Evolutionary conservation across 768 basidiomycete genomes (phyloP), one percentile per base, ranked within the genome.

Genomic region (Tricholoma terreum): DNA sequence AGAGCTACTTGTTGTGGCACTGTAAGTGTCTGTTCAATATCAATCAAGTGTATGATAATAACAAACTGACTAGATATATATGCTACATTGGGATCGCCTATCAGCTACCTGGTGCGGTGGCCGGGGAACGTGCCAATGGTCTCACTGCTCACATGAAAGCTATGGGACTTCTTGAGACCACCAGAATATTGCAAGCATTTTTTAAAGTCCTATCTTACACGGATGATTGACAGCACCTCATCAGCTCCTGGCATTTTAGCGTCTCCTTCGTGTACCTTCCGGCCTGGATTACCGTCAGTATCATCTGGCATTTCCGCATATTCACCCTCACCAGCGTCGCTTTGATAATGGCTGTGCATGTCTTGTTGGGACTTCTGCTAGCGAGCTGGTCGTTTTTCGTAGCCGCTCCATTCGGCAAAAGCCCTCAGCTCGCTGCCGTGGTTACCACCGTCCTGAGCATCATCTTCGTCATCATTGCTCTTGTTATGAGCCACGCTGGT

Each of bases 101-200:
- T 65, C 90, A 92, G 60, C 79, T 90, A 2, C 86, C 90, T 11
- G 90, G 89, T 2, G 78, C 85, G 7, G 81, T 88, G 43, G 75
- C 84, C 11, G 78, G 77, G 5, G 90, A 92, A 67, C 77, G 89
- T 40, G 84, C 89, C 0, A 78, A 74, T 53, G 70, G 80, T 14
- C 67, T 92, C 31, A 90, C 90, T 0, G 73, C 81, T 7, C 88
- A 92, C 65, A 82, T 92, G 78, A 86, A 86, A 65, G 88, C 83
- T 2, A 92, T 92, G 90, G 90, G 90, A 7, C 76, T 91, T 12
- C 69, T 80, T 6, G 88, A 90, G 63, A 83, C 83, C 0, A 87
- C 89, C 11, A 78, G 88, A 35, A 80, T 89, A 49, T 58, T 84
- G 80, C 83, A 64, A 14, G 82, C 65, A 8, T 9, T n/a, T 42